Conservation (phyloP, 345 rosid genomes). For the Jatropha curcas region DNA sequence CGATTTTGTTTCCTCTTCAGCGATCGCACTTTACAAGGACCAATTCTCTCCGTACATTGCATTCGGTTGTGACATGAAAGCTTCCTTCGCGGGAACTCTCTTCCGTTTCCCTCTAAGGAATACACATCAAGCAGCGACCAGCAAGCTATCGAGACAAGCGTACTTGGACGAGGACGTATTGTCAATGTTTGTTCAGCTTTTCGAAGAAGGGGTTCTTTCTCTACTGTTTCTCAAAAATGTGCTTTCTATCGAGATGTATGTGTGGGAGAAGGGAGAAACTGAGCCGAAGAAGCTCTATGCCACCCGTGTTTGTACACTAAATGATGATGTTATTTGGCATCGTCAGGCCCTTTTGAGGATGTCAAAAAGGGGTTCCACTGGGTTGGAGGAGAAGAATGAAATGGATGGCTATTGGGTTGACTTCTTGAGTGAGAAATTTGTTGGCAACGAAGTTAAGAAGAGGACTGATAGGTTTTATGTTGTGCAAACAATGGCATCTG, state of each 20-base stretch:
- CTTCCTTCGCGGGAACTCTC: conserved; percentile 68
- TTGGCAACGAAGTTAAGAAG: conserved; percentile 47
- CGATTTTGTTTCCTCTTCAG: conserved; percentile 73
- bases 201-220: conserved; percentile 73
- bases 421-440: conserved; percentile 59
- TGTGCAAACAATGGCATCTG: conserved; percentile 83
- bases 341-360: conserved; percentile 70
- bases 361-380: conserved; percentile 43
- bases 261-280: conserved; percentile 65
- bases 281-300: conserved; percentile 75
- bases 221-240: conserved; percentile 82
- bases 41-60: conserved; percentile 84
- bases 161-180: conserved; percentile 59
- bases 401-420: conserved; percentile 74
- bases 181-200: conserved; percentile 75
- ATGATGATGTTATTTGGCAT: conserved; percentile 61
- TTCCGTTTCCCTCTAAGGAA: conserved; percentile 93
- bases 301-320: conserved; percentile 47
- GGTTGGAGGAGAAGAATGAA: conserved; percentile 30
- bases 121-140: conserved; percentile 63
- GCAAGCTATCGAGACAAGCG: conserved; percentile 90
- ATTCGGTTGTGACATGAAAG: conserved; percentile 90
- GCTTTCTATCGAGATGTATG: conserved; percentile 69
- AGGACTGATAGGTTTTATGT: conserved; percentile 64
- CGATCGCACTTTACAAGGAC: conserved; percentile 60